Base-by-base conservation (phyloP, 371 early-diverging fungal species). In the Mucor irregularis region DNA sequence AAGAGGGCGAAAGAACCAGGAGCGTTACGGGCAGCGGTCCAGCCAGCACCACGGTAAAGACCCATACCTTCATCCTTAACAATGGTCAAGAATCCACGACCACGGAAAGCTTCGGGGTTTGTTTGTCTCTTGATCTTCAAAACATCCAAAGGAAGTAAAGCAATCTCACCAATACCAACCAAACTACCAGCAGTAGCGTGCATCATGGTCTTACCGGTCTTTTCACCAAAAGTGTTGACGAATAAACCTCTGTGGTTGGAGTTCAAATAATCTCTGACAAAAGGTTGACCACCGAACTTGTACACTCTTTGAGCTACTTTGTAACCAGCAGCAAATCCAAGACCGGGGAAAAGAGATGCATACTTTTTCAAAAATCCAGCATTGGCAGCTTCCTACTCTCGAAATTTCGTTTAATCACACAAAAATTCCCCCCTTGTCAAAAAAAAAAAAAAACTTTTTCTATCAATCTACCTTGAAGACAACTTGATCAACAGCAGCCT, bases 21-120 rank as follows among this genome's bases (percentile, higher is more conserved):
- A 0, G 98, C 97, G 66, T 98, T 98, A 58, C 98, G 90, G 44
- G 94, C 92, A 42, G 95, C 93, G n/a, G 98, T 98, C 98, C 98
- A 98, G 38, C 91, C 85, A 44, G 95, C 96, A 46, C 98, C 98
- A 58, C 91, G 85, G 71, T 98, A 98, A 55, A 98, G 81, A 31
- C 91, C 93, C 83, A 90, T 84, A 49, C 95, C 94, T 73, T 98
- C 96, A 65, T 96, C 91, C 34, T 73, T 67, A 21, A 98, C 81
- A 62, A 97, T 90, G 58, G 74, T 76, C 50, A 94, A 61, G 66
- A 92, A 75, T 14, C 90, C 87, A 71, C 94, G 90, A 10, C 95
- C 96, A 66, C 86, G 81, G 78, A 95, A 88, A 4, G 89, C 77
- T 60, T 91, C 90, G 8, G 97, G 94, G 79, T 95, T 94, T 24